A percentile compares a stretch with the other conserved stretches of the same genome.
phyloP scores from a whole-genome alignment of 2,329 filamentous ascomycete species.

The Alternaria arborescens region DNA sequence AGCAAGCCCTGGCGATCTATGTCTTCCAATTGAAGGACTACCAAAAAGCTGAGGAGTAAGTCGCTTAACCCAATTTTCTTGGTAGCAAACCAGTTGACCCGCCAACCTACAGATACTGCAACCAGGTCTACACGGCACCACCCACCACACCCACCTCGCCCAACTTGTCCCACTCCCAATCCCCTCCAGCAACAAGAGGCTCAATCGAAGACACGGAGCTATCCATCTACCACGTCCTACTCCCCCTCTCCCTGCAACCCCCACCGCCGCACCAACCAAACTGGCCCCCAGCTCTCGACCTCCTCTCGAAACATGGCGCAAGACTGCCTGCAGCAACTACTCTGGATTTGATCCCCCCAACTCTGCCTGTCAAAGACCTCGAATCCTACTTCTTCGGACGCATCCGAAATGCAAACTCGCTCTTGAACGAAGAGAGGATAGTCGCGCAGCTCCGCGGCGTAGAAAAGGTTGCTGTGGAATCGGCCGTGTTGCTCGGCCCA shows the following conservation, averaged over 20 bases:
- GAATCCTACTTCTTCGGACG: constrained; percentile 92
- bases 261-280: constrained; percentile 75
- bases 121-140: constrained; percentile 73
- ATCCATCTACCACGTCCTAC: constrained; percentile 90
- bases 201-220: constrained; percentile 66
- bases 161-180: constrained; percentile 44
- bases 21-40: constrained; percentile 93
- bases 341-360: constrained; percentile 82
- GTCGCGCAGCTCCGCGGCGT: constrained; percentile 79
- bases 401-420: constrained; percentile 84
- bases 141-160: constrained; percentile 21
- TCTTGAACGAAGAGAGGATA: constrained; percentile 81
- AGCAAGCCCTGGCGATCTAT: constrained; percentile 95
- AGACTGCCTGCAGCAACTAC: constrained; percentile 88
- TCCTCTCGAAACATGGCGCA: constrained; percentile 92
- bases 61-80: not conserved
- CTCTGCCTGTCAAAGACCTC: constrained; percentile 78
- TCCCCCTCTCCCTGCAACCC: constrained; percentile 88
- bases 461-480: constrained; percentile 79
- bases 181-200: constrained; percentile 9
- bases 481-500: constrained; percentile 73
- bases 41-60: constrained; percentile 87
- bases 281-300: constrained; percentile 79
- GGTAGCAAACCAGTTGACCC: not conserved
- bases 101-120: constrained; percentile 69